Percentiles rank a stretch among this genome's conserved stretches.
Conservation (phyloP, 768 basidiomycete genomes). For the Leccinum incarnatum region DNA sequence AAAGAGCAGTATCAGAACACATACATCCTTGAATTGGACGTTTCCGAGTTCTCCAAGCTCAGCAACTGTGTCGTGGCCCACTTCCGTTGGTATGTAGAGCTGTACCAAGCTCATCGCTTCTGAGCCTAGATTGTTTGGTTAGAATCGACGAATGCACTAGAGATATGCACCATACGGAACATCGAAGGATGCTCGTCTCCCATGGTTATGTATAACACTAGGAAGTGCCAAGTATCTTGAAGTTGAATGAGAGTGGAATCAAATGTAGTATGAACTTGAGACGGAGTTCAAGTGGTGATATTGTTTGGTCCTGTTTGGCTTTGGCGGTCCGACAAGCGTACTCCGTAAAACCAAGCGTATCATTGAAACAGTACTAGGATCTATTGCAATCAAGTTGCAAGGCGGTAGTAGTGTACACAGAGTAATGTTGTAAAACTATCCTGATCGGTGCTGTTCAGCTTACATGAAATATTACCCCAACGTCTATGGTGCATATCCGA, state of each 20-base stretch:
- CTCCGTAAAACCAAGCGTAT: neutral
- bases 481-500: neutral
- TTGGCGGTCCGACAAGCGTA: slow-evolving; percentile 11
- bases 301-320: slow-evolving; percentile 28
- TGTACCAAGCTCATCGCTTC: slow-evolving; percentile 98
- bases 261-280: too few species aligned
- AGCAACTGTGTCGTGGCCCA: slow-evolving; percentile 94
- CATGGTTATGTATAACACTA: slow-evolving; percentile 39
- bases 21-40: slow-evolving; percentile 96
- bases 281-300: neutral
- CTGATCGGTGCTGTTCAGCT: neutral
- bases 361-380: too few species aligned
- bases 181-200: slow-evolving; percentile 79
- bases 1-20: slow-evolving; percentile 26
- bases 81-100: slow-evolving; percentile 95
- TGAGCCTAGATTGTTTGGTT: slow-evolving; percentile 58
- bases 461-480: neutral
- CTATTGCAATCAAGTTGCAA: neutral
- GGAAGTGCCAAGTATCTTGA: neutral
- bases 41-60: slow-evolving; percentile 94
- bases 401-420: neutral
- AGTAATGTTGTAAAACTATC: neutral
- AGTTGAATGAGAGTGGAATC: neutral
- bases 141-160: neutral
- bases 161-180: slow-evolving; percentile 55